phyloP scores from a whole-genome alignment of 192 early-diverging fungal genomes.

The Umbelopsis isabellina region DNA sequence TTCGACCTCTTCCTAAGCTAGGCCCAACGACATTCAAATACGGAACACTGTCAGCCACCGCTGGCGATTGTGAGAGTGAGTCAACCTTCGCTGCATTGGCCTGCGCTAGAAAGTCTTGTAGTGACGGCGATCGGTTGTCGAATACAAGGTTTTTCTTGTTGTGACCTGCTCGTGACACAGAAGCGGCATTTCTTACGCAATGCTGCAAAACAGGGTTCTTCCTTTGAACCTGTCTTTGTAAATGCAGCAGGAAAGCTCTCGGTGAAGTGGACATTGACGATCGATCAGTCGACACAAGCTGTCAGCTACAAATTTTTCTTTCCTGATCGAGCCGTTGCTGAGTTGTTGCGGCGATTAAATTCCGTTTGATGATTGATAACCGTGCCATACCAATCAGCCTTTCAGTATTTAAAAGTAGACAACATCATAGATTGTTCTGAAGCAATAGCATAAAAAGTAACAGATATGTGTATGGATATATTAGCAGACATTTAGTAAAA shows the following conservation, averaged over 20 bases:
- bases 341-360: too few relatives aligned
- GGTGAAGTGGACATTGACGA: not conserved
- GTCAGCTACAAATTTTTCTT: too few relatives aligned
- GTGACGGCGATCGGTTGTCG: constrained; percentile 50
- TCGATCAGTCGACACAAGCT: not conserved
- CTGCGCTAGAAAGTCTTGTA: constrained; percentile 48
- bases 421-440: too few relatives aligned
- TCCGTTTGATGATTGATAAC: too few relatives aligned
- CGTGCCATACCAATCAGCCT: too few relatives aligned
- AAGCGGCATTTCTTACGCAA: not conserved
- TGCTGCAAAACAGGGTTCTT: not conserved
- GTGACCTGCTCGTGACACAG: not conserved
- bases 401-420: too few relatives aligned
- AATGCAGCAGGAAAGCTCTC: not conserved
- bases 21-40: constrained; percentile 45
- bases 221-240: constrained; percentile 1
- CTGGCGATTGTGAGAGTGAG: not conserved
- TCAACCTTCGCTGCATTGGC: constrained; percentile 14
- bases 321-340: too few relatives aligned
- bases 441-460: too few relatives aligned
- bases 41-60: constrained; percentile 37
- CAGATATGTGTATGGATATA: too few relatives aligned
- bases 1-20: constrained; percentile 59
- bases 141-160: constrained; percentile 48
- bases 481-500: too few relatives aligned